Conservation (phyloP, 345 rosid species). For the Eucalyptus pauciflora region DNA sequence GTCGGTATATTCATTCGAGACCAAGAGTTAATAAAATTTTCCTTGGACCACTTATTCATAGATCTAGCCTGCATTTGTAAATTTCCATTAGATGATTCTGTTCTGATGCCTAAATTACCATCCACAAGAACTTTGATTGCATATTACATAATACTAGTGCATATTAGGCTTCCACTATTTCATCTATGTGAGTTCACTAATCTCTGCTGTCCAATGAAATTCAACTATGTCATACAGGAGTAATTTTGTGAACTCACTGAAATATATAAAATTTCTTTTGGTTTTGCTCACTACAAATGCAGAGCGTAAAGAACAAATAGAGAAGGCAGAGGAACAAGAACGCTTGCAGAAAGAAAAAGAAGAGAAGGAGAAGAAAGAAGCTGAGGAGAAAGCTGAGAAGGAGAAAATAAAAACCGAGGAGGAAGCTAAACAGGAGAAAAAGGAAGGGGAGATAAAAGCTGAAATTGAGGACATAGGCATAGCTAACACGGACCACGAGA, state of each 20-base stretch:
- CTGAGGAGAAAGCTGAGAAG: slow-evolving; percentile 43
- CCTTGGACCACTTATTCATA: background rate
- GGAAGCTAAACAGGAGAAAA: slow-evolving; percentile 23
- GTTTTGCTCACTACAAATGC: background rate
- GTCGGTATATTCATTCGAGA: background rate
- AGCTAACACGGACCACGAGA: slow-evolving; percentile 18
- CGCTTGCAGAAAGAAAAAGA: slow-evolving; percentile 71
- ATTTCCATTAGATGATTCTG: background rate
- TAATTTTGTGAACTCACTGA: background rate
- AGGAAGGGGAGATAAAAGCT: slow-evolving; percentile 7
- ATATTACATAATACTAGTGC: background rate
- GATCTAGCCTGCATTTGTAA: background rate
- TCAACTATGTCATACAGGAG: background rate
- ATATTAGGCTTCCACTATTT: background rate
- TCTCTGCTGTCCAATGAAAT: background rate
- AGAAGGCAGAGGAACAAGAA: slow-evolving; percentile 78
- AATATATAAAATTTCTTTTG: background rate
- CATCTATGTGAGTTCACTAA: background rate
- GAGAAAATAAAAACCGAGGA: slow-evolving; percentile 22
- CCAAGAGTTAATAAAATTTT: background rate
- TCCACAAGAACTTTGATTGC: background rate
- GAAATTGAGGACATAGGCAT: slow-evolving; percentile 10
- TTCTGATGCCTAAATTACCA: background rate
- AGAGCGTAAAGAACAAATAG: slow-evolving; percentile 88
- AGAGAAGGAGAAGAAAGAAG: slow-evolving; percentile 60